Evolutionary conservation across 148 eudicot genomes (phyloP).

Genomic region (Gaultheria prostrata): DNA sequence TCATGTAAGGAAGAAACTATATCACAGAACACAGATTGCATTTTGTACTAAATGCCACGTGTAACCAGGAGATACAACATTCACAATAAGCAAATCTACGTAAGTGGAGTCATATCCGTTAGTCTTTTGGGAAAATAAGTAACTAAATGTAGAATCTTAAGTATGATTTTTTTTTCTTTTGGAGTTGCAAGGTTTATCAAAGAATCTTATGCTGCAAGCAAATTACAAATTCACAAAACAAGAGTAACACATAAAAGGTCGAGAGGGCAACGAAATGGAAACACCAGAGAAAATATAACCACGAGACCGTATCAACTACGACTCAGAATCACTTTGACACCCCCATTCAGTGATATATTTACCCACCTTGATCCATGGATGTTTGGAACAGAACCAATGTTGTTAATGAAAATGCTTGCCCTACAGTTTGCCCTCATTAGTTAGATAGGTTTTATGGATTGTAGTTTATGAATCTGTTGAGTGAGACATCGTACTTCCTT

Average conservation of each 20-base stretch:
- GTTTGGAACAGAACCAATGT: not conserved
- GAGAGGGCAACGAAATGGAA: not conserved
- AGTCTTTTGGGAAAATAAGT: not conserved
- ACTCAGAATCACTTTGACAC: not conserved
- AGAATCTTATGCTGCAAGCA: not conserved
- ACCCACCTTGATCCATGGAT: not conserved
- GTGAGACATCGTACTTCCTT: not conserved
- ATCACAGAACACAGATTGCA: not conserved
- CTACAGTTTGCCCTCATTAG: not conserved
- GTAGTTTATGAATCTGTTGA: not conserved
- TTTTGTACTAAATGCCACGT: not conserved
- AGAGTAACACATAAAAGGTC: not conserved
- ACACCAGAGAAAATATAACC: not conserved
- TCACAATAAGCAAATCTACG: not conserved
- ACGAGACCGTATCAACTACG: not conserved
- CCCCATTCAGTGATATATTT: not conserved
- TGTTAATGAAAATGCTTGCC: not conserved
- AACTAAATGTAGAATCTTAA: not conserved
- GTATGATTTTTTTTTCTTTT: not conserved
- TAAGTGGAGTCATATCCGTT: not conserved
- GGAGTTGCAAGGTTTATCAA: not conserved
- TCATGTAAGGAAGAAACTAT: not conserved
- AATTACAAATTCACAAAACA: not conserved
- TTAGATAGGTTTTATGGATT: not conserved
- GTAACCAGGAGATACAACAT: not conserved